Evolutionary conservation across 2,329 filamentous ascomycete species (phyloP), one percentile per base, ranked within the genome.

Genomic region (Aspergillus texensis): DNA sequence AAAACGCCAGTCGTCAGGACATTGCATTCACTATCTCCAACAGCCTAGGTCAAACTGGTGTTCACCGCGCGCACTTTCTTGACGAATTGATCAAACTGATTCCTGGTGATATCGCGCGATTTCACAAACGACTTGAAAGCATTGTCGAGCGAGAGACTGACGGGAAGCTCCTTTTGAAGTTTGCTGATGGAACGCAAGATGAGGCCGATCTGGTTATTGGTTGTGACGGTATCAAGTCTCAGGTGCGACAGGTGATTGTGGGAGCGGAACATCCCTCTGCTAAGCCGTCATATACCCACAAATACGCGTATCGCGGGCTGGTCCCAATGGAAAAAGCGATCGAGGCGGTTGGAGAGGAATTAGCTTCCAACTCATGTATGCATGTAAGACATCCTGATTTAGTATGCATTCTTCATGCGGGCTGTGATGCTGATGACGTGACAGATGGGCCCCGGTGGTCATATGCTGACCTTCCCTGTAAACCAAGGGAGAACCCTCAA

Each of bases 261-360:
- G 80, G 80, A 0, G 72, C 73, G 1, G 70, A 78, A 0, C 70
- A 80, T 64, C 79, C 79, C 0, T 78, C 80, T 5, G 77, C 80
- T 1, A 70, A 77, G 19, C 81, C 85, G 0, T 73, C 77, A 2
- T 87, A 83, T 67, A 82, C 81, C 0, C 80, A 82, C 56, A 86
- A 85, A 67, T 84, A 83, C 63, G 83, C 81, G 0, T 86, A 85
- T 66, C 78, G 84, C 4, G 82, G 81, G 0, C 65, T 86, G 28
- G 75, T 85, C 3, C 82, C 83, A 0, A 85, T 85, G 81, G 73
- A 77, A 4, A 74, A 81, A 58, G 82, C 83, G 0, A 70, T 79
- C 2, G 72, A 77, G 58, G 75, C 80, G 4, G 65, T 85, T n/a
- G 83, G 83, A 4, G 76, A 83, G 36, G 75, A 83, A 34, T 68